Percentiles rank a stretch among this genome's conserved stretches.
Evolutionary conservation across 768 basidiomycete genomes (phyloP).

Genomic region (Paxillus involutus): DNA sequence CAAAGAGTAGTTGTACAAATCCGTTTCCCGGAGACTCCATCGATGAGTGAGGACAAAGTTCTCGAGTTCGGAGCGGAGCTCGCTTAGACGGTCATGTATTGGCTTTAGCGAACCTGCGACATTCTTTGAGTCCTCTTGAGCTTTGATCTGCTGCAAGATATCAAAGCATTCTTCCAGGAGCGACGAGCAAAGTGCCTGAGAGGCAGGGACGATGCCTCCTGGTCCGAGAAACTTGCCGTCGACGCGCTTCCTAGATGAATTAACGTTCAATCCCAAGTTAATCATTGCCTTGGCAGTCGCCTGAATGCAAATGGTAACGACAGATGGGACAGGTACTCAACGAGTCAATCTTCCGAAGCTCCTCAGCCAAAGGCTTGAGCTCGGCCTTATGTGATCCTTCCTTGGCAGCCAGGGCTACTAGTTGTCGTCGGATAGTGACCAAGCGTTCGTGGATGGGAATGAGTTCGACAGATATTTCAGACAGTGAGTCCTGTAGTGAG

Average conservation of each 20-base stretch:
- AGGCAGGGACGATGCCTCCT: constrained; percentile 85
- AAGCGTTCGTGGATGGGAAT: constrained; percentile 88
- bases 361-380: constrained; percentile 87
- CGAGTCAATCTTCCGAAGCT: constrained; percentile 94
- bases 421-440: constrained; percentile 83
- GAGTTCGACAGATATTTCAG: constrained; percentile 87
- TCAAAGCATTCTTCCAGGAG: constrained; percentile 97
- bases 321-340: constrained; percentile 57
- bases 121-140: constrained; percentile 86
- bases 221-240: constrained; percentile 95
- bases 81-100: constrained; percentile 87
- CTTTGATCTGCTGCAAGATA: constrained; percentile 91
- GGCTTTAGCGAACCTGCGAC: constrained; percentile 85
- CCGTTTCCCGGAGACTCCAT: constrained; percentile 95
- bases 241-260: constrained; percentile 70
- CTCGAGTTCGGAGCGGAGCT: constrained; percentile 87
- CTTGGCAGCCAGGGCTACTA: constrained; percentile 86
- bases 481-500: constrained; percentile 79
- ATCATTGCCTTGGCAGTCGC: constrained; percentile 17
- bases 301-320: constrained; percentile 6
- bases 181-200: constrained; percentile 89
- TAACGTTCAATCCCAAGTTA: not conserved
- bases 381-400: constrained; percentile 84
- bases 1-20: constrained; percentile 90
- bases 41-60: constrained; percentile 91